Evolutionary conservation across 139 green algal genomes (phyloP).

Genomic region (Yamagishiella unicocca): DNA sequence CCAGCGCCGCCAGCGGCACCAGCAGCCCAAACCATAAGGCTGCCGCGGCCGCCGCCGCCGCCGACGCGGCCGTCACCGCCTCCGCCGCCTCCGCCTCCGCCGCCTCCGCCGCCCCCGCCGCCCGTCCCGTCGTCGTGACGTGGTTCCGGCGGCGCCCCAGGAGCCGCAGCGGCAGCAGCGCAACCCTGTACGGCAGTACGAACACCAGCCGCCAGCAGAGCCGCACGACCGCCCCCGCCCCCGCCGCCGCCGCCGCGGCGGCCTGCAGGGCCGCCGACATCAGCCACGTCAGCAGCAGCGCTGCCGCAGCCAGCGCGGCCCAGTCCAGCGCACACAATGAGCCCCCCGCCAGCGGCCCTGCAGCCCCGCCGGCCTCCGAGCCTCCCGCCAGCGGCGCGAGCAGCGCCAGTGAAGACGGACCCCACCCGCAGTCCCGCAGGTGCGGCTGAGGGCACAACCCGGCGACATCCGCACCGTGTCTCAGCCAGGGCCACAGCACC

Average conservation of each 20-base stretch:
- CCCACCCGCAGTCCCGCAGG: conserved; percentile 18
- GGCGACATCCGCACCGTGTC: background rate
- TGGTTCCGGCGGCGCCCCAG: no score
- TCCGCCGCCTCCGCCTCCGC: background rate
- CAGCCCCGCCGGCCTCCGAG: background rate
- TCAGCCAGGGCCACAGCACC: background rate
- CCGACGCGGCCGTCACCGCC: background rate
- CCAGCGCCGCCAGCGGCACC: background rate
- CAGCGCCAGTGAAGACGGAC: background rate
- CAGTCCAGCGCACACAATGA: conserved; percentile 4
- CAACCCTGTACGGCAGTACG: background rate
- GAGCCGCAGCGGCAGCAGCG: background rate
- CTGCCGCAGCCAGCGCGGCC: background rate
- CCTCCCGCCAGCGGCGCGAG: background rate
- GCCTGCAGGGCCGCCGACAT: background rate
- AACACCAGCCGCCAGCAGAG: background rate
- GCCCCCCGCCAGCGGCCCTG: background rate
- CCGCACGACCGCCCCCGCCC: background rate
- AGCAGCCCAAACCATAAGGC: background rate
- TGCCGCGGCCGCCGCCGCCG: background rate
- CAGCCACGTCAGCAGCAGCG: background rate
- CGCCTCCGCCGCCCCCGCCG: background rate
- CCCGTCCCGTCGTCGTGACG: no score
- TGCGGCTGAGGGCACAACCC: conserved; percentile 14
- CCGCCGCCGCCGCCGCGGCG: background rate